phyloP scores from a whole-genome alignment of 805 yeast genomes.

The Vanderwaltozyma verrucispora region DNA sequence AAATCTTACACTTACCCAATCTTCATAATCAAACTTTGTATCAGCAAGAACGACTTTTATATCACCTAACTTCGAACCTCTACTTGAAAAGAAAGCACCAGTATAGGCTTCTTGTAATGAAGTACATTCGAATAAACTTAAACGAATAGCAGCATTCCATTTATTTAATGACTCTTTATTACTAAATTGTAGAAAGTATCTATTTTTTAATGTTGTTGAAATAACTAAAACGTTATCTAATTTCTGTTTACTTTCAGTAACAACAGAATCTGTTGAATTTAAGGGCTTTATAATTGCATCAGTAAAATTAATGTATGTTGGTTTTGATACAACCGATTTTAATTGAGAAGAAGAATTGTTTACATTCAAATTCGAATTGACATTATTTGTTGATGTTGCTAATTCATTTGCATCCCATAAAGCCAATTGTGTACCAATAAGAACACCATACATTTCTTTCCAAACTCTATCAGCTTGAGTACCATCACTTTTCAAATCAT shows the following conservation, averaged over 20 bases:
- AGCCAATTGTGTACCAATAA: slow-evolving; percentile 85
- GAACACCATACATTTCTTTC: slow-evolving; percentile 87
- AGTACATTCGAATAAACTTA: slow-evolving; percentile 71
- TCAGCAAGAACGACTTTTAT: slow-evolving; percentile 78
- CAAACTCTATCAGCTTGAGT: slow-evolving; percentile 74
- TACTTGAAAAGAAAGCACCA: slow-evolving; percentile 84
- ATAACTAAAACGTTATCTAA: slow-evolving; percentile 74
- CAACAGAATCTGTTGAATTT: slow-evolving; percentile 51
- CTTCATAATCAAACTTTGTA: slow-evolving; percentile 78
- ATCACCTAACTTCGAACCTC: slow-evolving; percentile 81
- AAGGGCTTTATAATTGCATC: slow-evolving; percentile 80
- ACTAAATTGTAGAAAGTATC: slow-evolving; percentile 72
- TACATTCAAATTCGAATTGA: too few species aligned
- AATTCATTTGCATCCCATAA: slow-evolving; percentile 77
- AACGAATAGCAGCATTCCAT: slow-evolving; percentile 79
- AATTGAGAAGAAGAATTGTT: slow-evolving; percentile 31
- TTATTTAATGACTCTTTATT: slow-evolving; percentile 50
- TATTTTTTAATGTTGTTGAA: slow-evolving; percentile 84
- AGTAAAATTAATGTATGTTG: slow-evolving; percentile 80
- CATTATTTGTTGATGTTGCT: slow-evolving; percentile 38
- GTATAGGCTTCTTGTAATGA: slow-evolving; percentile 92
- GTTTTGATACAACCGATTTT: slow-evolving; percentile 55
- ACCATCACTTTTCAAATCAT: slow-evolving; percentile 76
- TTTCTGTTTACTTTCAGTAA: slow-evolving; percentile 36
- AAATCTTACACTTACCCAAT: slow-evolving; percentile 90